Evolutionary conservation across 1,284 basidiomycete species (phyloP).

Genomic region (Blastosporella zonata): DNA sequence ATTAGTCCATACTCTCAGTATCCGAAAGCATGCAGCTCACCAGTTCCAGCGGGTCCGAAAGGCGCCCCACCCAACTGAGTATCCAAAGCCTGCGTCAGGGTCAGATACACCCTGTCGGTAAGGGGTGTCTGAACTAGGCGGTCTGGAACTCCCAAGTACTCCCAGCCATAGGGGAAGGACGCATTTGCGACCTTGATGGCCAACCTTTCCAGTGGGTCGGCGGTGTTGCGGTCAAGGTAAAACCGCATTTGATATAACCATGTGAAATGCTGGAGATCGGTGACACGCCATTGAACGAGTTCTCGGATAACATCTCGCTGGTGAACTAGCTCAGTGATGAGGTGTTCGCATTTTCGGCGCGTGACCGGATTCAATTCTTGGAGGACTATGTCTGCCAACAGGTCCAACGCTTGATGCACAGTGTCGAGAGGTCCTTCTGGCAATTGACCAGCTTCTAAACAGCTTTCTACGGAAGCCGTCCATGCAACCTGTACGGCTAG

Average conservation of each 20-base stretch:
- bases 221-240: slow-evolving; percentile 74
- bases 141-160: slow-evolving; percentile 96
- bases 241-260: slow-evolving; percentile 99
- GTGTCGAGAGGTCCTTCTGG: slow-evolving; percentile 74
- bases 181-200: slow-evolving; percentile 89
- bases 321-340: slow-evolving; percentile 98
- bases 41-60: slow-evolving; percentile 98
- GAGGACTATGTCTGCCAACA: slow-evolving; percentile 94
- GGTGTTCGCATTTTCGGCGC: slow-evolving; percentile 95
- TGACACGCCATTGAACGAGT: slow-evolving; percentile 68
- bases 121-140: slow-evolving; percentile 97
- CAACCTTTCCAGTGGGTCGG: slow-evolving; percentile 80
- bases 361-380: slow-evolving; percentile 87
- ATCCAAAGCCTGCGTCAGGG: slow-evolving; percentile 93
- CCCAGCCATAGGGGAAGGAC: slow-evolving; percentile 96
- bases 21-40: slow-evolving; percentile 36
- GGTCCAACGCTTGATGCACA: slow-evolving; percentile 82
- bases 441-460: slow-evolving; percentile 54
- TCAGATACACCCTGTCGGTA: slow-evolving; percentile 97
- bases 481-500: slow-evolving; percentile 93
- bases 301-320: slow-evolving; percentile 91
- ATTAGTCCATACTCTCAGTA: slow-evolving; percentile 2
- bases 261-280: slow-evolving; percentile 73
- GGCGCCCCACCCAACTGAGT: slow-evolving; percentile 95
- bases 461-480: slow-evolving; percentile 83